A percentile compares a stretch with the other conserved stretches of the same genome.
Conservation (phyloP, 1,284 basidiomycete species). For the Pyrrhoderma noxium region DNA sequence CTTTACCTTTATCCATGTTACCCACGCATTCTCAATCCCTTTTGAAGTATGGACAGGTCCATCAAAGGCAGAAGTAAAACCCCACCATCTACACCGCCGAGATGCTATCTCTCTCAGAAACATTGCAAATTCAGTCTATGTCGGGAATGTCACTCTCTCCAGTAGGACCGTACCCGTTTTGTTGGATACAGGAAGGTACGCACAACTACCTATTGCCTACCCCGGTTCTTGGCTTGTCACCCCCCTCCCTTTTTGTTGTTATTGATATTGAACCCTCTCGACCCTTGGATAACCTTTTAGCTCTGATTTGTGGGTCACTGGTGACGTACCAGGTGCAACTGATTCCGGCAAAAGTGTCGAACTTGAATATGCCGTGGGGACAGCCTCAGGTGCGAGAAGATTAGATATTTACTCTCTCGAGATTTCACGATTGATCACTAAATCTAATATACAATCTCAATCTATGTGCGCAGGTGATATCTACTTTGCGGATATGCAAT, state of each 20-base stretch:
- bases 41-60: conserved; percentile 8
- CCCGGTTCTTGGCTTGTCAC: neutral
- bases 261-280: too few species aligned
- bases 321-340: conserved; percentile 38
- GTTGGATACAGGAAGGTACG: conserved; percentile 37
- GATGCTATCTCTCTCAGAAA: conserved; percentile 41
- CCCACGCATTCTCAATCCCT: conserved; percentile 6
- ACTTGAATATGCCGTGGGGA: conserved; percentile 62
- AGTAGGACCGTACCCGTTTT: conserved; percentile 42
- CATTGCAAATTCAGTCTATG: conserved; percentile 54
- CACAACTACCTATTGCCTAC: too few species aligned
- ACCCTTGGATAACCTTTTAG: conserved; percentile 31
- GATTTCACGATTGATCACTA: neutral
- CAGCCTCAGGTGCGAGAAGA: conserved; percentile 58
- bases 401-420: too few species aligned
- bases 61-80: neutral
- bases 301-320: conserved; percentile 60
- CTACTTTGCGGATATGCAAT: conserved; percentile 45
- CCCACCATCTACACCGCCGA: conserved; percentile 20
- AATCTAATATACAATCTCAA: too few species aligned
- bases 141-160: conserved; percentile 51
- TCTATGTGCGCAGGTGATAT: too few species aligned
- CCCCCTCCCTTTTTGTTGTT: too few species aligned
- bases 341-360: conserved; percentile 52
- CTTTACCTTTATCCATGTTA: too few species aligned